phyloP scores from a whole-genome alignment of 257 asterid species.

The Haberlea rhodopensis region DNA sequence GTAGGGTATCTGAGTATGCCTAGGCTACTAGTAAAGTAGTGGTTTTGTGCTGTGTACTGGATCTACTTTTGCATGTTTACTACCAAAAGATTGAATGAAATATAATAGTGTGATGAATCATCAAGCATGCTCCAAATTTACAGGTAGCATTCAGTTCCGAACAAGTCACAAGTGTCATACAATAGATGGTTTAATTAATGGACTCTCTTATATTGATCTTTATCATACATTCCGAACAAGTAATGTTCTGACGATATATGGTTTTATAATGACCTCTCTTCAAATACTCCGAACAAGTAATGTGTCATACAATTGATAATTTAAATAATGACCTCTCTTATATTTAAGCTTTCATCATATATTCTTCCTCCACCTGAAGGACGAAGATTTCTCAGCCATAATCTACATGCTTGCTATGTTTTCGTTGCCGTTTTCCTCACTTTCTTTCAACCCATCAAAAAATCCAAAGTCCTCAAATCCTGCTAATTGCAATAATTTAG shows the following conservation, averaged over 20 bases:
- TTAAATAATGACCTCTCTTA: constrained; percentile 6
- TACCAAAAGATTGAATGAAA: neutral
- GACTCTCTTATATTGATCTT: neutral
- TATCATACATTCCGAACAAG: neutral
- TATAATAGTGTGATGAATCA: neutral
- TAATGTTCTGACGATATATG: neutral
- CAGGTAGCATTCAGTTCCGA: constrained; percentile 16
- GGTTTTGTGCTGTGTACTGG: constrained; percentile 14
- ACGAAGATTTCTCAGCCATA: constrained; percentile 9
- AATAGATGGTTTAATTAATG: too few relatives aligned
- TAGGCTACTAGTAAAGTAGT: neutral
- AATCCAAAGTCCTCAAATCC: constrained; percentile 85
- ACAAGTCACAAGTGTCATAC: constrained; percentile 7
- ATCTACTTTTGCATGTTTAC: constrained; percentile 3
- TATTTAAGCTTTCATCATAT: constrained; percentile 11
- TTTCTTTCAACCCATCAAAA: constrained; percentile 60
- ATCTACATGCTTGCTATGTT: constrained; percentile 29
- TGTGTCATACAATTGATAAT: too few relatives aligned
- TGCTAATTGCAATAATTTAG: constrained; percentile 32
- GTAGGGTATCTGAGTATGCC: neutral
- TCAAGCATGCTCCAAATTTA: neutral
- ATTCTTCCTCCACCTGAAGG: constrained; percentile 19
- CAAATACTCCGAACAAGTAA: too few relatives aligned
- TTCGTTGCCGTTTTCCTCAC: constrained; percentile 55
- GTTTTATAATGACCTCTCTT: neutral